Conservation (phyloP, 805 yeast species). For the Suhomyces canberraensis region DNA sequence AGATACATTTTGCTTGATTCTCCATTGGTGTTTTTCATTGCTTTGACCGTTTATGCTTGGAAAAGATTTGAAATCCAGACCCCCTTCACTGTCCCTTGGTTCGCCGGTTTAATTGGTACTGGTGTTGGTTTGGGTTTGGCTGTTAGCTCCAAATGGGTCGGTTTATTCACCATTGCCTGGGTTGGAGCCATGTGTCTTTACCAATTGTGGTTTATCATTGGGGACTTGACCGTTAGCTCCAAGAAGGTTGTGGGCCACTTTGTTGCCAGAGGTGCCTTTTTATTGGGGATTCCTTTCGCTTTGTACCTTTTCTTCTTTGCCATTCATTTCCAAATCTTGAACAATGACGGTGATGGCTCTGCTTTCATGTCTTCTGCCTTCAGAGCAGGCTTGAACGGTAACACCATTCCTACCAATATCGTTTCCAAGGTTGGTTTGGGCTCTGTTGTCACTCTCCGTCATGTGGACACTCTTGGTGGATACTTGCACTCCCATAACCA, state of each 20-base stretch:
- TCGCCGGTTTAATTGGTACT: constrained; percentile 56
- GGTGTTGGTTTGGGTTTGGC: constrained; percentile 74
- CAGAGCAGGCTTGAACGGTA: constrained; percentile 58
- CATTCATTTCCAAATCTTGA: constrained; percentile 58
- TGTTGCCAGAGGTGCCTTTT: constrained; percentile 46
- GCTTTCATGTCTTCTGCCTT: constrained; percentile 73
- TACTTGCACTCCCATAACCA: constrained; percentile 79
- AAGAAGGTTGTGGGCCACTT: constrained; percentile 45
- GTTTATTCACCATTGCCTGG: constrained; percentile 78
- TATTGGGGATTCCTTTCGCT: constrained; percentile 56
- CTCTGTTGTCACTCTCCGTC: constrained; percentile 64
- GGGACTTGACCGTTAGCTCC: constrained; percentile 58
- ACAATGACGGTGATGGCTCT: constrained; percentile 66
- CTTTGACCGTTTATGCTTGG: constrained; percentile 62
- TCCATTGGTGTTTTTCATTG: constrained; percentile 74
- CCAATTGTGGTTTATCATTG: constrained; percentile 69
- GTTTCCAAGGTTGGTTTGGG: constrained; percentile 70
- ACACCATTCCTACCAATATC: constrained; percentile 56
- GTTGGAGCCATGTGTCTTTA: constrained; percentile 58
- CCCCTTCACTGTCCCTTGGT: constrained; percentile 60
- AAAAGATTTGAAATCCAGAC: constrained; percentile 63
- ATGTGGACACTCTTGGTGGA: constrained; percentile 70
- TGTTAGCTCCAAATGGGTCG: constrained; percentile 79
- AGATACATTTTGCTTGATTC: constrained; percentile 74
- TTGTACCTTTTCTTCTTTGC: constrained; percentile 59